Percentiles rank a stretch among this genome's conserved stretches.
Evolutionary conservation across 2,329 filamentous ascomycete species (phyloP).

Genomic region (Rhexocercosporidium sp.): DNA sequence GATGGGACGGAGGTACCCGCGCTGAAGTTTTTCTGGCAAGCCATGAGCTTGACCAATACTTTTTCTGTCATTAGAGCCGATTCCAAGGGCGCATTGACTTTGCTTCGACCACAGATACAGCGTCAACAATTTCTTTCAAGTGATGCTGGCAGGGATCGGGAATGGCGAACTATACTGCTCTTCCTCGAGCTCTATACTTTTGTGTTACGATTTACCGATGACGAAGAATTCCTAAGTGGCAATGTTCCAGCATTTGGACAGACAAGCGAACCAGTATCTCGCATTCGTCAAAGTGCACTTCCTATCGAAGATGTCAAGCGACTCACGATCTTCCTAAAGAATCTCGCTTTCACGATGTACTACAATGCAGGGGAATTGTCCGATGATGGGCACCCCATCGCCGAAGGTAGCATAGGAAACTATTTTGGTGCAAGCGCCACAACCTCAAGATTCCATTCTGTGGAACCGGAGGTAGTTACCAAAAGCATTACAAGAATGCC

Average conservation of each 20-base stretch:
- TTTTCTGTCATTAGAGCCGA: constrained; percentile 62
- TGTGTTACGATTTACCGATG: constrained; percentile 88
- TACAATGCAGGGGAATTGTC: constrained; percentile 76
- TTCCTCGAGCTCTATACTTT: constrained; percentile 96
- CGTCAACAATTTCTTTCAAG: constrained; percentile 15
- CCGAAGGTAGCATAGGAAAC: constrained; percentile 49
- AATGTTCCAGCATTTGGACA: constrained; percentile 48
- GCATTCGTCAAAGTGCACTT: constrained; percentile 68
- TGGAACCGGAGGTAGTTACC: constrained; percentile 20
- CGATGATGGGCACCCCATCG: constrained; percentile 45
- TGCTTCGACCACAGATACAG: constrained; percentile 45
- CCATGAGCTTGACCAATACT: constrained; percentile 59
- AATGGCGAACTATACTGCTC: constrained; percentile 88
- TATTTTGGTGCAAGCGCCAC: constrained; percentile 48
- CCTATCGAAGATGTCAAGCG: constrained; percentile 72
- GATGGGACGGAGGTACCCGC: constrained; percentile 59
- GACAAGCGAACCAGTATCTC: constrained; percentile 50
- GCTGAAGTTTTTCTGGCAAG: constrained; percentile 85
- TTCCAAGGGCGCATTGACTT: constrained; percentile 60
- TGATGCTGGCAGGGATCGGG: constrained; percentile 45
- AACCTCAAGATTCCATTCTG: constrained; percentile 27
- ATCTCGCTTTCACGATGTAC: constrained; percentile 86
- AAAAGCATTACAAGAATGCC: constrained; percentile 45
- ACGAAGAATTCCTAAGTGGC: constrained; percentile 87
- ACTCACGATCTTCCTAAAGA: constrained; percentile 85